Conservation (phyloP, 805 yeast species). For the Cyberlindnera samutprakarnensis region DNA sequence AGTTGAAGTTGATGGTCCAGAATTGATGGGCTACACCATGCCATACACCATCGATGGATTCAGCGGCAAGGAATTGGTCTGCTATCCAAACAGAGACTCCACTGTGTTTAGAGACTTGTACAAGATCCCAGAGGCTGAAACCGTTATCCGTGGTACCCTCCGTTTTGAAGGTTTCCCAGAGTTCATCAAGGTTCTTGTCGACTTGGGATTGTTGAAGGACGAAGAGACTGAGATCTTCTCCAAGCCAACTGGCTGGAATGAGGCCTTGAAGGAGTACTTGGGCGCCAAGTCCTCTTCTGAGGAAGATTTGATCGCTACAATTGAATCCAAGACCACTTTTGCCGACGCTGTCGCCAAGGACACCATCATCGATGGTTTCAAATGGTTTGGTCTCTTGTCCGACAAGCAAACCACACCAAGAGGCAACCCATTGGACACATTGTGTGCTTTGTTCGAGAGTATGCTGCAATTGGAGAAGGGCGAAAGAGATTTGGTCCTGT, state of each 20-base stretch:
- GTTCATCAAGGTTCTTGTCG: slow-evolving; percentile 91
- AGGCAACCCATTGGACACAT: slow-evolving; percentile 90
- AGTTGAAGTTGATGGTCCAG: slow-evolving; percentile 76
- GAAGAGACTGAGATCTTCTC: slow-evolving; percentile 54
- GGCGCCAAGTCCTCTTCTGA: slow-evolving; percentile 67
- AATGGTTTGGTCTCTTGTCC: slow-evolving; percentile 91
- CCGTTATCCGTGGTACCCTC: slow-evolving; percentile 93
- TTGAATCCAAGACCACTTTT: slow-evolving; percentile 73
- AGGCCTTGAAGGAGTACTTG: slow-evolving; percentile 69
- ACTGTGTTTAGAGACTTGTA: slow-evolving; percentile 89
- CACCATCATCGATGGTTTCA: slow-evolving; percentile 81
- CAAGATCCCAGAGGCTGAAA: slow-evolving; percentile 94
- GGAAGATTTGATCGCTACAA: slow-evolving; percentile 67
- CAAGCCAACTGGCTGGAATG: slow-evolving; percentile 71
- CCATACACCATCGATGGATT: slow-evolving; percentile 96
- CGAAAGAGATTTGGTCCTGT: slow-evolving; percentile 90
- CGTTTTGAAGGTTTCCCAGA: slow-evolving; percentile 99
- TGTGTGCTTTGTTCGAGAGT: slow-evolving; percentile 93
- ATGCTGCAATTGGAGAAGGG: slow-evolving; percentile 93
- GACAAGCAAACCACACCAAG: slow-evolving; percentile 72
- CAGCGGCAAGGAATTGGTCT: slow-evolving; percentile 58
- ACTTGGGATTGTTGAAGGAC: slow-evolving; percentile 86
- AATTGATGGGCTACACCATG: slow-evolving; percentile 88
- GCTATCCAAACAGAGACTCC: slow-evolving; percentile 98
- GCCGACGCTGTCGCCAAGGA: slow-evolving; percentile 75